A percentile compares a stretch with the other conserved stretches of the same genome.
These are phyloP conservation scores for Colletotrichum filicis DNA, from an alignment of 2,329 filamentous ascomycete genomes.

Conservation along the genomic window DNA sequence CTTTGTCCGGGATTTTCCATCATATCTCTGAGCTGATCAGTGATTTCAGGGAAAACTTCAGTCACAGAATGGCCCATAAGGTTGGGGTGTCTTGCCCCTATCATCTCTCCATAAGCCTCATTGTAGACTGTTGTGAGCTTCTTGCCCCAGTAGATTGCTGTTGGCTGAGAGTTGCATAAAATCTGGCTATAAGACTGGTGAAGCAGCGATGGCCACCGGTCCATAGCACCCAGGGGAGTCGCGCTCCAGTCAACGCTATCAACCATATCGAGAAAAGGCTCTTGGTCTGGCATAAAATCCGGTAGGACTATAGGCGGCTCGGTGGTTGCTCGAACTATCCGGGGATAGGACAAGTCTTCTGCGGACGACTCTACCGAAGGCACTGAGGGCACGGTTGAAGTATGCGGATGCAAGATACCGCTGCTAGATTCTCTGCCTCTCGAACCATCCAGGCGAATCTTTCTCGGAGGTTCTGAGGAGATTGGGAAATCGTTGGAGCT, in stretches of 20 bases:
- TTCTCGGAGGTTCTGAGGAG: conserved; percentile 45
- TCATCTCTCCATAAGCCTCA: conserved; percentile 71
- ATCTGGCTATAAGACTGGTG: conserved; percentile 57
- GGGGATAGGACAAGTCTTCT: conserved; percentile 28
- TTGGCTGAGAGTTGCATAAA: conserved; percentile 57
- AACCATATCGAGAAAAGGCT: conserved; percentile 52
- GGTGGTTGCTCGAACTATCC: conserved; percentile 44
- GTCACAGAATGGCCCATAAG: conserved; percentile 70
- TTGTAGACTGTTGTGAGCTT: conserved; percentile 75
- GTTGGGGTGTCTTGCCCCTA: conserved; percentile 71
- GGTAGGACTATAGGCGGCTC: conserved; percentile 46
- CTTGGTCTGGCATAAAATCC: conserved; percentile 48
- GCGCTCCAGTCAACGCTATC: conserved; percentile 58
- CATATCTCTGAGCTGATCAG: conserved; percentile 57
- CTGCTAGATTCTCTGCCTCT: conserved; percentile 33
- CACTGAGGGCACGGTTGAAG: background rate
- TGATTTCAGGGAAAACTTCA: conserved; percentile 61
- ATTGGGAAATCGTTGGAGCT: conserved; percentile 49
- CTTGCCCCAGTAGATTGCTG: conserved; percentile 73
- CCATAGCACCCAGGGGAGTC: conserved; percentile 59
- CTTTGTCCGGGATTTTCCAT: conserved; percentile 47
- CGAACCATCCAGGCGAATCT: conserved; percentile 42
- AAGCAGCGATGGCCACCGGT: conserved; percentile 57
- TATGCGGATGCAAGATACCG: conserved; percentile 11
- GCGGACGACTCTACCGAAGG: conserved; percentile 10